phyloP scores from a whole-genome alignment of 2,329 filamentous ascomycete species.

The Arthrocladium fulminans region DNA sequence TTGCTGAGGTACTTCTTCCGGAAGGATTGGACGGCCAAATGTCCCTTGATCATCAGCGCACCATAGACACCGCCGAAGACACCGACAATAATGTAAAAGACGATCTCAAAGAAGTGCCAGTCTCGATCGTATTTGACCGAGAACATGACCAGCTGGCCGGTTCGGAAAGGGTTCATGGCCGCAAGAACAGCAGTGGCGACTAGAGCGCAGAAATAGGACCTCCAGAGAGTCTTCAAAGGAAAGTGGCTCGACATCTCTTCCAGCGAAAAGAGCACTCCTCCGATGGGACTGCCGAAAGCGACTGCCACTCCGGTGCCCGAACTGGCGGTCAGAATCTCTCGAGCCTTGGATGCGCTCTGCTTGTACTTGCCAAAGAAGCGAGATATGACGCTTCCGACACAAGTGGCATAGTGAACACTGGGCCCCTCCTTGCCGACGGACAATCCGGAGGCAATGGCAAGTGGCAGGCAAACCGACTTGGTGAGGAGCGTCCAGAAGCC shows the following conservation, averaged over 20 bases:
- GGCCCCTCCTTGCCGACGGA: conserved; percentile 96
- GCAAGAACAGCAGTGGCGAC: conserved; percentile 88
- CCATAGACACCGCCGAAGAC: conserved; percentile 92
- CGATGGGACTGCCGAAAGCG: conserved; percentile 94
- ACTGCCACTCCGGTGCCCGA: conserved; percentile 93
- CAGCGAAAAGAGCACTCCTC: conserved; percentile 88
- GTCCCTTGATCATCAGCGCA: conserved; percentile 97
- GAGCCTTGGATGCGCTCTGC: conserved; percentile 82
- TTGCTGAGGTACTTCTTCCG: conserved; percentile 81
- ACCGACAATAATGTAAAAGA: conserved; percentile 87
- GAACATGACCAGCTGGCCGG: conserved; percentile 98
- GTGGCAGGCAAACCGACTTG: conserved; percentile 81
- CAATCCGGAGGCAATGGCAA: conserved; percentile 87
- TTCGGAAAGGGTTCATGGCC: conserved; percentile 95
- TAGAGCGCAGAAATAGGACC: conserved; percentile 94
- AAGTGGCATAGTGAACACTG: conserved; percentile 98
- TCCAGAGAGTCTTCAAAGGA: conserved; percentile 93
- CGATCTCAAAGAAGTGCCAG: conserved; percentile 94
- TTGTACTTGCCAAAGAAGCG: conserved; percentile 87
- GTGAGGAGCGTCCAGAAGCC: conserved; percentile 86
- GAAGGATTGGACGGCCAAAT: conserved; percentile 81
- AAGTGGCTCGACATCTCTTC: conserved; percentile 98
- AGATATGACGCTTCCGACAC: conserved; percentile 93
- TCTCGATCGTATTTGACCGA: conserved; percentile 90
- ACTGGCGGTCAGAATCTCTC: conserved; percentile 89